phyloP scores from a whole-genome alignment of 2,329 filamentous ascomycete genomes.

The Lachnellula suecica region DNA sequence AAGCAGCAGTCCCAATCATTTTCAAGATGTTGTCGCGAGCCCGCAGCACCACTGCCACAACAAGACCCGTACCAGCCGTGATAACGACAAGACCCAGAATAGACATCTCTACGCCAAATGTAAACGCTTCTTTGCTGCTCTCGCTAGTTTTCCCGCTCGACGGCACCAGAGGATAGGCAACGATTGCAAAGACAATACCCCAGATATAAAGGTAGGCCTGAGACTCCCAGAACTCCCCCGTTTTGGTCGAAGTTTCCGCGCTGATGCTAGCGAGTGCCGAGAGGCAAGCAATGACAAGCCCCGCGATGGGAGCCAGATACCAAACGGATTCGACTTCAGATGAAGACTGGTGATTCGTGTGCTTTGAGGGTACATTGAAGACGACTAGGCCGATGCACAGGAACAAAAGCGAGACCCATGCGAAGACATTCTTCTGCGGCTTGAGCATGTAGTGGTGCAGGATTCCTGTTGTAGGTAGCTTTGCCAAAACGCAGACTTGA shows the following conservation, averaged over 20 bases:
- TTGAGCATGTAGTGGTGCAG: constrained; percentile 24
- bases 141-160: not conserved
- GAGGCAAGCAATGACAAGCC: constrained; percentile 18
- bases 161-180: constrained; percentile 4
- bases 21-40: constrained; percentile 24
- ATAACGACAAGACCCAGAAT: constrained; percentile 2
- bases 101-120: not conserved
- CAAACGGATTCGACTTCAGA: constrained; percentile 7
- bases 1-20: constrained; percentile 19
- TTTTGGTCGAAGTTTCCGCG: constrained; percentile 23
- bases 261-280: constrained; percentile 23
- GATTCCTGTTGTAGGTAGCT: constrained; percentile 23
- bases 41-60: constrained; percentile 19
- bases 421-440: constrained; percentile 15
- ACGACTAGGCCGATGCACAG: constrained; percentile 21
- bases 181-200: constrained; percentile 16
- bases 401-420: constrained; percentile 18
- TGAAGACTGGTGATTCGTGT: not conserved
- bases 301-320: constrained; percentile 20
- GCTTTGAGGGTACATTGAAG: constrained; percentile 17
- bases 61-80: constrained; percentile 11
- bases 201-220: constrained; percentile 21
- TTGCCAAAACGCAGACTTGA: constrained; percentile 23
- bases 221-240: constrained; percentile 22
- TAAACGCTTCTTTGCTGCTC: not conserved